Evolutionary conservation across 148 eudicot species (phyloP).

Genomic region (Polygonum maritimum): DNA sequence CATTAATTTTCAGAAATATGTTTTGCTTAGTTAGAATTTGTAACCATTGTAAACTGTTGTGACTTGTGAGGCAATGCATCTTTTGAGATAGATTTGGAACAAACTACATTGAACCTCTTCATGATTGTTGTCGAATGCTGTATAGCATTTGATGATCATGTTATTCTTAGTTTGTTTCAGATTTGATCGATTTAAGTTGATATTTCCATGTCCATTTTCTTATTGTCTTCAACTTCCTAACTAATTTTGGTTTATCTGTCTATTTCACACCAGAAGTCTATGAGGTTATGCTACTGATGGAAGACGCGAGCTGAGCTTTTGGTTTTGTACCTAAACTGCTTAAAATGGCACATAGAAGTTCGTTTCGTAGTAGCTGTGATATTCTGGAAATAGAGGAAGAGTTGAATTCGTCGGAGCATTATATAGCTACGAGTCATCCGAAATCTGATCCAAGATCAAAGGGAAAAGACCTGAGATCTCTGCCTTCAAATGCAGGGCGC

Average conservation of each 20-base stretch:
- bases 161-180: neutral
- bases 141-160: neutral
- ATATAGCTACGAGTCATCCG: conserved; percentile 19
- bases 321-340: neutral
- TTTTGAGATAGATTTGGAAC: neutral
- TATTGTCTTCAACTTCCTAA: neutral
- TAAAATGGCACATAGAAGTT: conserved; percentile 34
- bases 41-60: neutral
- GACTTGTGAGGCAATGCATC: too few species aligned
- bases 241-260: neutral
- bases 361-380: conserved; percentile 51
- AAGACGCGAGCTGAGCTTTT: neutral
- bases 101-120: neutral
- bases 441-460: conserved; percentile 24
- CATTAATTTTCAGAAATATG: neutral
- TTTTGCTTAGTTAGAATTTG: neutral
- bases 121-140: neutral
- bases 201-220: neutral
- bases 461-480: conserved; percentile 37
- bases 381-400: conserved; percentile 59
- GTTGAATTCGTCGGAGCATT: conserved; percentile 18
- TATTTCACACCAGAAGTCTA: neutral
- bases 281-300: neutral
- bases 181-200: neutral
- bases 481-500: conserved; percentile 33